Evolutionary conservation across 805 yeast genomes (phyloP).

Genomic region (Lipomyces yamanashiensis): DNA sequence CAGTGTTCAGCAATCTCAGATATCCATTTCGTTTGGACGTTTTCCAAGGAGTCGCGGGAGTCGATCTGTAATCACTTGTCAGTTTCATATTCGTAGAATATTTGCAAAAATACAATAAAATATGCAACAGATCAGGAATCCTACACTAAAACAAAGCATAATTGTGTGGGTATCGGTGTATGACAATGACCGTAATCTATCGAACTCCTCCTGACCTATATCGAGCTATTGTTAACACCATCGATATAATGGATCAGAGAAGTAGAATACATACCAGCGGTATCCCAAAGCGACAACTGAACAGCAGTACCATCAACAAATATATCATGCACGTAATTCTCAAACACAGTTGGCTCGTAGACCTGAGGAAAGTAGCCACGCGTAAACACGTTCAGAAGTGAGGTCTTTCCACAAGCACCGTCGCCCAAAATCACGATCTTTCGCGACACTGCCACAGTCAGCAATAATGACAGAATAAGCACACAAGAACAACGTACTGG

Average conservation of each 20-base stretch:
- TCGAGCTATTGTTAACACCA: background rate
- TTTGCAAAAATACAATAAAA: too few species aligned
- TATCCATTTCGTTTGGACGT: conserved; percentile 95
- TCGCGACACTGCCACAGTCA: conserved; percentile 25
- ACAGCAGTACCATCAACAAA: conserved; percentile 93
- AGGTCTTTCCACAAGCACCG: conserved; percentile 94
- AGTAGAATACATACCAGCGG: conserved; percentile 66
- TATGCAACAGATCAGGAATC: background rate
- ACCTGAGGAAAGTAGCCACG: conserved; percentile 98
- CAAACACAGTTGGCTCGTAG: conserved; percentile 97
- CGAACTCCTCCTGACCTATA: conserved; percentile 84
- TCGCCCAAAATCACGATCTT: conserved; percentile 39
- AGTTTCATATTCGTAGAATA: background rate
- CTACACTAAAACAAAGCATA: conserved; percentile 76
- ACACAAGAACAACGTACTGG: conserved; percentile 24
- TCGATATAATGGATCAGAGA: background rate
- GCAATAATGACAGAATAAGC: background rate
- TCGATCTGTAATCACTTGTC: conserved; percentile 68
- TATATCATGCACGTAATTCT: conserved; percentile 95
- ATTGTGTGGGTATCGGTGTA: conserved; percentile 96
- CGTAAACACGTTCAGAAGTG: conserved; percentile 91
- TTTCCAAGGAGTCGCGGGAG: conserved; percentile 90
- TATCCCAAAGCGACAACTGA: conserved; percentile 94
- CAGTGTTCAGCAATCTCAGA: conserved; percentile 97
- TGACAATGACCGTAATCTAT: conserved; percentile 86